Evolutionary conservation across 73 alveolate genomes (phyloP), one percentile per base, ranked within the genome.

Genomic region (Paramecium octaurelia): DNA sequence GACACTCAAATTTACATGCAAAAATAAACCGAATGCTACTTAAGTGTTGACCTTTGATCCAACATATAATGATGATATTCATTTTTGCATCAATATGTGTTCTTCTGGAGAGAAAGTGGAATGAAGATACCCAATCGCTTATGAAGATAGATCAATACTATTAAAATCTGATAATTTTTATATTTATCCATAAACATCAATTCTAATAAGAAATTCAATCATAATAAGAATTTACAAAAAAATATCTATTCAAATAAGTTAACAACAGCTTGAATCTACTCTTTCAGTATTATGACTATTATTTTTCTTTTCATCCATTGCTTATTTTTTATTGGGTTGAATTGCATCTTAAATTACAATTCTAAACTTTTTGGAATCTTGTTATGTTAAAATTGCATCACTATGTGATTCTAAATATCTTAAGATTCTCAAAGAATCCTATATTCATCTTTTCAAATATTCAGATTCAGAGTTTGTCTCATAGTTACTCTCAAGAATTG

Each of bases 61-160:
- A 29, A 92, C 94, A 42, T 92, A 68, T 4, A 71, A 42, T 43
- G 94, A 89, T 27, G 88, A 89, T 50, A 83, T 89, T 34, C 70
- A 70, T 34, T 83, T 83, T 36, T 89, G 94, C n/a, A 68, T 89
- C 9, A 89, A 89, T 60, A 40, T 89, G 57, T 89, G 94, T 83
- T 70, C 86, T 38, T 42, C 46, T 38, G 84, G 84, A 6, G 94
- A 89, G 54, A 68, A 71, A 42, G 94, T 89, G 8, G 94, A 89
- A 89, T n/a, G n/a, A n/a, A n/a, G n/a, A n/a, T n/a, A n/a, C n/a
- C n/a, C n/a, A n/a, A n/a, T n/a, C n/a, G n/a, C n/a, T n/a, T n/a
- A n/a, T n/a, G n/a, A n/a, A n/a, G n/a, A n/a, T n/a, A n/a, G n/a
- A n/a, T n/a, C n/a, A n/a, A n/a, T n/a, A n/a, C n/a, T n/a, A n/a